Conservation (phyloP, 805 yeast genomes). For the Lachancea cidri region DNA sequence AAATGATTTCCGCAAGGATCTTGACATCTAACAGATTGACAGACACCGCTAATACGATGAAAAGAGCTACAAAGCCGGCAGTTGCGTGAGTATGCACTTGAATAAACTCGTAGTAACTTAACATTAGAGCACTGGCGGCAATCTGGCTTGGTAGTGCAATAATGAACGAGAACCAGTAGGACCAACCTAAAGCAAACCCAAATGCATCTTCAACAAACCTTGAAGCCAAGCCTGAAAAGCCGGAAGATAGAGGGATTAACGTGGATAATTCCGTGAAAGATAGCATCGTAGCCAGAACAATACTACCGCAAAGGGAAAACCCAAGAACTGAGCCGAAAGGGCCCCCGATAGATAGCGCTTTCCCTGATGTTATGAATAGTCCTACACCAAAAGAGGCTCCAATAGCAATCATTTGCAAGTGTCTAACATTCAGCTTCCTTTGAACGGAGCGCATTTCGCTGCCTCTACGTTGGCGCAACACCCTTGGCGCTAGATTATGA, state of each 20-base stretch:
- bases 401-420: constrained; percentile 59
- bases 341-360: constrained; percentile 51
- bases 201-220: constrained; percentile 61
- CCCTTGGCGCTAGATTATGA: not conserved
- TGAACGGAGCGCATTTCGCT: constrained; percentile 40
- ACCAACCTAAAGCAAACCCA: constrained; percentile 67
- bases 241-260: constrained; percentile 55
- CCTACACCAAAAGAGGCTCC: constrained; percentile 69
- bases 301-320: constrained; percentile 57
- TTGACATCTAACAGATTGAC: constrained; percentile 65
- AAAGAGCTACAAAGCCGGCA: constrained; percentile 65
- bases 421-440: constrained; percentile 44
- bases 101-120: constrained; percentile 57
- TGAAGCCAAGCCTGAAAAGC: constrained; percentile 58
- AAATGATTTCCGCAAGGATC: constrained; percentile 71
- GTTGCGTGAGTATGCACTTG: constrained; percentile 44
- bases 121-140: constrained; percentile 56
- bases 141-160: constrained; percentile 59
- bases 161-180: constrained; percentile 51
- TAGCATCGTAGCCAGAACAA: constrained; percentile 57
- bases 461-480: not conserved
- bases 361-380: constrained; percentile 56
- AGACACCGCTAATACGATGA: constrained; percentile 41
- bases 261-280: constrained; percentile 64
- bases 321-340: constrained; percentile 50